These are phyloP conservation scores for Metschnikowia arizonensis DNA, from an alignment of 805 yeast species.

Conservation along the genomic window DNA sequence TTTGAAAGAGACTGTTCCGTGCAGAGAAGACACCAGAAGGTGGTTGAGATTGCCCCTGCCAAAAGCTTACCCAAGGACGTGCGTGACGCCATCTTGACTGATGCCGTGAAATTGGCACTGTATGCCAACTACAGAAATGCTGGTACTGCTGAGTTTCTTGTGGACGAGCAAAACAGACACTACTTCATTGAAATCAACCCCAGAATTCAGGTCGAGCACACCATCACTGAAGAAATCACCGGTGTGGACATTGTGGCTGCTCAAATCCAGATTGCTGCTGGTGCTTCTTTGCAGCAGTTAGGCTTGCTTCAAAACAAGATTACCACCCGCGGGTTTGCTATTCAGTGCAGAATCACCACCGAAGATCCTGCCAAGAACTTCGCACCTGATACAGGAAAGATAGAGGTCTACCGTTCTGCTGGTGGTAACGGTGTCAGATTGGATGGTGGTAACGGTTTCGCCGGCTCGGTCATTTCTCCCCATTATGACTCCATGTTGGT, in stretches of 20 bases:
- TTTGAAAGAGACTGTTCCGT: slow-evolving; percentile 99
- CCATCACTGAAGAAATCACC: slow-evolving; percentile 97
- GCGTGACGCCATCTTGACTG: slow-evolving; percentile 88
- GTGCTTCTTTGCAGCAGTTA: slow-evolving; percentile 87
- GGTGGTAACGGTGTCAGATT: slow-evolving; percentile 99
- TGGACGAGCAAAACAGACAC: slow-evolving; percentile 89
- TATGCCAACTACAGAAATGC: slow-evolving; percentile 92
- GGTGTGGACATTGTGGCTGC: slow-evolving; percentile 98
- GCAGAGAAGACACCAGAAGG: slow-evolving; percentile 98
- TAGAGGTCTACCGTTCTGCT: slow-evolving; percentile 95
- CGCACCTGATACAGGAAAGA: slow-evolving; percentile 98
- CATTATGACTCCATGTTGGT: slow-evolving; percentile 98
- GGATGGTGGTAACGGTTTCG: slow-evolving; percentile 98
- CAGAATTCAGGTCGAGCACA: slow-evolving; percentile 96
- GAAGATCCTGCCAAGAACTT: slow-evolving; percentile 95
- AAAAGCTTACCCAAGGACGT: slow-evolving; percentile 77
- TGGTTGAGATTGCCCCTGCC: slow-evolving; percentile 98
- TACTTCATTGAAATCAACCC: slow-evolving; percentile 98
- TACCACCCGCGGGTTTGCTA: slow-evolving; percentile 95
- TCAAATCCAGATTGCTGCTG: slow-evolving; percentile 98
- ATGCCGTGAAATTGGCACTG: slow-evolving; percentile 89
- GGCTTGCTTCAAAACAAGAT: slow-evolving; percentile 93
- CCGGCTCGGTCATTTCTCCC: slow-evolving; percentile 94
- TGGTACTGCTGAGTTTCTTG: slow-evolving; percentile 97
- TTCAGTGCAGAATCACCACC: slow-evolving; percentile 98